Evolutionary conservation across 768 basidiomycete species (phyloP), one percentile per base, ranked within the genome.

Genomic region (Macrolepiota fuliginosa): DNA sequence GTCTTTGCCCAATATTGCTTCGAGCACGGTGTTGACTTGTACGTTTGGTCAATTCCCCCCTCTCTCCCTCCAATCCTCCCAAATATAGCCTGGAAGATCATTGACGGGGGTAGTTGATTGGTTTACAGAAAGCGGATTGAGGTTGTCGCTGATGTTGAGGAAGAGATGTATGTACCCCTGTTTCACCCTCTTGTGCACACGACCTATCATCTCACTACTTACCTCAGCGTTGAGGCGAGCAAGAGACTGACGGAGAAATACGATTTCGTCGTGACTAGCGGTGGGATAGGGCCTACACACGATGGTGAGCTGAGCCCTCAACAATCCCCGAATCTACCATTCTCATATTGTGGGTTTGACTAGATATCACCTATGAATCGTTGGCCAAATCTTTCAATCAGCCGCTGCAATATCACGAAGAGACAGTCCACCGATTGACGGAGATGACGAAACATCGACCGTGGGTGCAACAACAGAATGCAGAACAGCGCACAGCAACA

Each of bases 211-310:
- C 37, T 53, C 29, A 51, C 36, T 11, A 19, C 37, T 50, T 25
- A 35, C 58, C 1, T 69, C n/a, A 95, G 93, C 62, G 79, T 91
- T 61, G 92, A 96, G 70, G 94, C 96, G 5, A 92, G 91, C 37
- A 79, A 85, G 63, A 80, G 94, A 19, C 86, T 98, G 83, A 88
- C 90, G 40, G 74, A 80, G 39, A 83, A 82, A 50, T 96, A 94
- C 71, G 96, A 97, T 72, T 88, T 95, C 67, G 94, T 97, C 29
- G 81, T 98, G 56, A 96, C 93, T 0, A 89, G 87, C 12, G 95
- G 96, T 1, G 95, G 96, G 0, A 94, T 97, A 58, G 94, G 94
- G 0, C 92, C 93, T 2, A 96, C 93, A 12, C 92, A 94, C 68
- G 93, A 93, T 69, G 92, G 92, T 91, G 64, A 59, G 81, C 71